Percentiles rank a stretch among this genome's conserved stretches.
Evolutionary conservation across 352 stramenopile genomes (phyloP).

Genomic region (Globisporangium radiosum): DNA sequence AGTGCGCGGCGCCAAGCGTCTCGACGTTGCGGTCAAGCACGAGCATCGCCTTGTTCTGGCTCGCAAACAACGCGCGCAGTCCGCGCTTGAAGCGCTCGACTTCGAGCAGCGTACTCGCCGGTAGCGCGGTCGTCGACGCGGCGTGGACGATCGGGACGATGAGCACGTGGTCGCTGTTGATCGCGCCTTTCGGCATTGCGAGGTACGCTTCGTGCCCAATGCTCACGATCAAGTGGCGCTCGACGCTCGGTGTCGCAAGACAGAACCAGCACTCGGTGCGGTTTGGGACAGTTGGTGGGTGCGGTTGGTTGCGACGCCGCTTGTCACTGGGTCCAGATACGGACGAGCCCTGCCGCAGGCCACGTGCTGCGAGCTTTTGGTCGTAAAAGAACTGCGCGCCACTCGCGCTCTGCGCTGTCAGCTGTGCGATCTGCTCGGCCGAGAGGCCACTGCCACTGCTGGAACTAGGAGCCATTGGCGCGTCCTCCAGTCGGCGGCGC

Average conservation of each 20-base stretch:
- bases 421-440: constrained; percentile 53
- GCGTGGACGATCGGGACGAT: constrained; percentile 80
- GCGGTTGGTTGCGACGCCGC: background rate
- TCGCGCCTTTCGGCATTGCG: constrained; percentile 74
- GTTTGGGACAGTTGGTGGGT: constrained; percentile 25
- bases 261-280: constrained; percentile 86
- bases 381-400: constrained; percentile 75
- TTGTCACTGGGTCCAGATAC: constrained; percentile 20
- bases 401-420: constrained; percentile 38
- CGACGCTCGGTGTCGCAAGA: constrained; percentile 63
- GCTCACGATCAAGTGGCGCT: constrained; percentile 78
- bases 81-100: constrained; percentile 64
- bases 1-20: constrained; percentile 65
- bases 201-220: constrained; percentile 78
- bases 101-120: constrained; percentile 29
- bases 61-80: constrained; percentile 51
- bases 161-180: constrained; percentile 66
- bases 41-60: constrained; percentile 63
- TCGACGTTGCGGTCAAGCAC: constrained; percentile 76
- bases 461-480: background rate
- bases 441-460: constrained; percentile 33
- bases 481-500: constrained; percentile 26
- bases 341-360: constrained; percentile 39
- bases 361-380: constrained; percentile 44
- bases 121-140: constrained; percentile 46